A percentile compares a stretch with the other conserved stretches of the same genome.
These are phyloP conservation scores for Thelonectria blattea DNA, from an alignment of 2,329 filamentous ascomycete species.

Conservation along the genomic window DNA sequence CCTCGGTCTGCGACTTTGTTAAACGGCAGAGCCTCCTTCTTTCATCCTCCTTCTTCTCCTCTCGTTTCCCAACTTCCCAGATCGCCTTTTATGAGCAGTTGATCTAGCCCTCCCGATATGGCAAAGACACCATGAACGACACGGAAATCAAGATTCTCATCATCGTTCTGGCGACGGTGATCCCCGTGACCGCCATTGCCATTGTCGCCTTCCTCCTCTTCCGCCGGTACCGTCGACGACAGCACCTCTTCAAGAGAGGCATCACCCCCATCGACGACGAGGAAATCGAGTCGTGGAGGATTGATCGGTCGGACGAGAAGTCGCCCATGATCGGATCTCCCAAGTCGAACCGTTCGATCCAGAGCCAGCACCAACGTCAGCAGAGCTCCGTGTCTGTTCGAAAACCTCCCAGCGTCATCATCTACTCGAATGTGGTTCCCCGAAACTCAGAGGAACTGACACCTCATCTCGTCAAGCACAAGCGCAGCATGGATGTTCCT, in stretches of 20 bases:
- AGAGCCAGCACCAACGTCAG: constrained; percentile 35
- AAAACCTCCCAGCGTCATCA: constrained; percentile 60
- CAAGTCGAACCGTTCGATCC: constrained; percentile 2
- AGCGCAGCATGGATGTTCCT: constrained; percentile 54
- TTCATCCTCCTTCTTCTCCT: constrained; percentile 7
- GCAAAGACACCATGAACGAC: constrained; percentile 33
- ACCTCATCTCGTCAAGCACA: constrained; percentile 41
- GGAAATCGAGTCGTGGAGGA: constrained; percentile 70
- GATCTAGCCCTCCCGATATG: constrained; percentile 26
- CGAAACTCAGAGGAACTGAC: constrained; percentile 40
- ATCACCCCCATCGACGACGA: constrained; percentile 69
- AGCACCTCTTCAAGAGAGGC: constrained; percentile 55
- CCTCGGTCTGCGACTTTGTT: constrained; percentile 21
- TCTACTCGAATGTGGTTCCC: constrained; percentile 51
- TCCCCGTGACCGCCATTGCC: constrained; percentile 49
- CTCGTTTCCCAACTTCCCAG: neutral
- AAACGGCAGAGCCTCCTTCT: constrained; percentile 20
- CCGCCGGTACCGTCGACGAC: constrained; percentile 49
- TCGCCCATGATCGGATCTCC: constrained; percentile 32
- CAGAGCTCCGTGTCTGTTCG: constrained; percentile 46
- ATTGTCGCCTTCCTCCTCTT: constrained; percentile 45
- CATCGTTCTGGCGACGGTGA: constrained; percentile 59
- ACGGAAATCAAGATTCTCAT: constrained; percentile 50
- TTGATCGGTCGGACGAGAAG: constrained; percentile 44
- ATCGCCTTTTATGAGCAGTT: neutral